These are phyloP conservation scores for Chaetoscypha palmicola DNA, from an alignment of 2,329 filamentous ascomycete genomes.

Conservation along the genomic window DNA sequence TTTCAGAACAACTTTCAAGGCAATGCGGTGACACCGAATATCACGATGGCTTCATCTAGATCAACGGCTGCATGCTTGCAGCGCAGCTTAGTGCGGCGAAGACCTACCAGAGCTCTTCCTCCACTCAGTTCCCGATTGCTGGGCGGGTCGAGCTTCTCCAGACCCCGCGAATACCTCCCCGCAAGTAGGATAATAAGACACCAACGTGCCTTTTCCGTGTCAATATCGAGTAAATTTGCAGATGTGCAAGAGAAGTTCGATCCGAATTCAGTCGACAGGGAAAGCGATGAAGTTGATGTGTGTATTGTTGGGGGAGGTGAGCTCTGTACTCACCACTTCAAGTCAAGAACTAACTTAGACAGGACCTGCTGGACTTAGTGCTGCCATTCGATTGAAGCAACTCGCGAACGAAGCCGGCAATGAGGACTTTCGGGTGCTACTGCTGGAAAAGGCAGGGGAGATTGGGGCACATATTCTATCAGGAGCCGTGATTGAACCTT, in stretches of 20 bases:
- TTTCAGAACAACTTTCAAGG: slow-evolving; percentile 7
- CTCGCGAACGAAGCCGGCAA: slow-evolving; percentile 90
- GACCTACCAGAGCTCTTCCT: slow-evolving; percentile 12
- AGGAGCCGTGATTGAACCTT: slow-evolving; percentile 89
- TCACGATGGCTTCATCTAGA: slow-evolving; percentile 26
- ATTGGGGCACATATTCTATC: slow-evolving; percentile 92
- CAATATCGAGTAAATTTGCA: slow-evolving; percentile 34
- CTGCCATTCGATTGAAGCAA: slow-evolving; percentile 92
- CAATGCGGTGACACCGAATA: slow-evolving; percentile 26
- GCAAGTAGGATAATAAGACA: slow-evolving; percentile 19
- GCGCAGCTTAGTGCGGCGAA: slow-evolving; percentile 20
- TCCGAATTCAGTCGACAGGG: slow-evolving; percentile 65
- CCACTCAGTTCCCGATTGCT: slow-evolving; percentile 16
- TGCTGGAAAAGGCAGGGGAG: slow-evolving; percentile 93
- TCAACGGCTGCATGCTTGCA: slow-evolving; percentile 24
- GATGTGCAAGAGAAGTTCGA: slow-evolving; percentile 54
- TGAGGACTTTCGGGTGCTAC: slow-evolving; percentile 86
- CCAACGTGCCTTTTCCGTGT: slow-evolving; percentile 38
- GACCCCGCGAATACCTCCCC: slow-evolving; percentile 17
- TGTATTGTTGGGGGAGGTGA: slow-evolving; percentile 87
- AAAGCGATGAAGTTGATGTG: slow-evolving; percentile 90
- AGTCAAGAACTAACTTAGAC: slow-evolving; percentile 13
- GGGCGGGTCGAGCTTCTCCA: slow-evolving; percentile 14
- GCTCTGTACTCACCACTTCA: slow-evolving; percentile 13
- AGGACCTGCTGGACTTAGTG: slow-evolving; percentile 86